A percentile compares a stretch with the other conserved stretches of the same genome.
These are phyloP conservation scores for Pluteus cervinus DNA, from an alignment of 768 basidiomycete species.

Conservation along the genomic window DNA sequence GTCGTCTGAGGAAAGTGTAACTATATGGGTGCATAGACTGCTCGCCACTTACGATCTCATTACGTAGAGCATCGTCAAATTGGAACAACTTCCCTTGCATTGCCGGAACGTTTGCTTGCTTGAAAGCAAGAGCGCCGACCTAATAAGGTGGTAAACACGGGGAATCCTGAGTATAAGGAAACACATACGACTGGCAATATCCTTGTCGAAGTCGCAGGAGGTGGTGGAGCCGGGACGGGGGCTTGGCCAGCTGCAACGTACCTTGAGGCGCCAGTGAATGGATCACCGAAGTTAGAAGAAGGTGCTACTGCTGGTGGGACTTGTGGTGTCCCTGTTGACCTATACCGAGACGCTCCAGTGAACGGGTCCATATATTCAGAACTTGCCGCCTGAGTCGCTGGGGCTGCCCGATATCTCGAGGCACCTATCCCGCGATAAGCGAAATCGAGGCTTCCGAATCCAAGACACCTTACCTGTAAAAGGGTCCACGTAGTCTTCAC, in stretches of 20 bases:
- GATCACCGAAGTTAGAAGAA: constrained; percentile 40
- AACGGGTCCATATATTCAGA: constrained; percentile 59
- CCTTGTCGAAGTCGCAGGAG: constrained; percentile 25
- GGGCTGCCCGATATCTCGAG: constrained; percentile 52
- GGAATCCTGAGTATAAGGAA: background rate
- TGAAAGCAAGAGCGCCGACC: constrained; percentile 71
- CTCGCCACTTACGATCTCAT: constrained; percentile 54
- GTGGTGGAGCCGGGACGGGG: constrained; percentile 24
- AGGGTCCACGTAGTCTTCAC: constrained; percentile 72
- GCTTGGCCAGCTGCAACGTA: constrained; percentile 38
- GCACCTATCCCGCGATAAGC: constrained; percentile 35
- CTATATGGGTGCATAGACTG: background rate
- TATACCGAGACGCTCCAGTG: constrained; percentile 66
- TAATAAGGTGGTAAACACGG: constrained; percentile 17
- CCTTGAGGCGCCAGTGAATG: constrained; percentile 65
- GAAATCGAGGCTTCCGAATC: constrained; percentile 5
- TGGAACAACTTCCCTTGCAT: constrained; percentile 78
- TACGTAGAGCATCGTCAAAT: constrained; percentile 60
- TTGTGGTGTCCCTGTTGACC: no score
- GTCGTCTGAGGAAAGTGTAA: constrained; percentile 45
- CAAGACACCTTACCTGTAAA: constrained; percentile 62
- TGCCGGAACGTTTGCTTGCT: constrained; percentile 71
- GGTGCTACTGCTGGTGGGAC: constrained; percentile 29
- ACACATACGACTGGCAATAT: constrained; percentile 47
- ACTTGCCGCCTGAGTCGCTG: constrained; percentile 22